A percentile compares a stretch with the other conserved stretches of the same genome.
Conservation (phyloP, 1,139 yeast genomes). For the Protomyces lactucae-debilis region DNA sequence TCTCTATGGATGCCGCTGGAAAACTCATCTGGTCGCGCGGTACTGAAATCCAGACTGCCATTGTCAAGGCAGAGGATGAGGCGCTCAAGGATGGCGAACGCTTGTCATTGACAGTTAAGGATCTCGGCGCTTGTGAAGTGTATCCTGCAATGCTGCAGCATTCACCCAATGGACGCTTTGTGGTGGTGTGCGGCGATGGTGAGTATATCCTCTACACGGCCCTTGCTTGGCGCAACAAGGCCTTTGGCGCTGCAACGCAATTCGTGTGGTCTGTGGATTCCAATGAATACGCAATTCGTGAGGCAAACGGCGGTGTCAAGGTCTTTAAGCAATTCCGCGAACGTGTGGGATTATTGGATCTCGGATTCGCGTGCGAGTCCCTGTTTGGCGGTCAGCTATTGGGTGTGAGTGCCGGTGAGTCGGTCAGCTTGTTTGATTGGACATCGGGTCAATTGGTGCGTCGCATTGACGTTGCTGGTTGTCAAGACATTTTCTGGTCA, state of each 20-base stretch:
- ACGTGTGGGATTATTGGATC: slow-evolving; percentile 52
- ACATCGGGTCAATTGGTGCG: slow-evolving; percentile 76
- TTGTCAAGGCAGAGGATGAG: slow-evolving; percentile 52
- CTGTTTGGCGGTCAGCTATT: slow-evolving; percentile 81
- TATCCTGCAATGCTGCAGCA: slow-evolving; percentile 83
- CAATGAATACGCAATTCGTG: slow-evolving; percentile 78
- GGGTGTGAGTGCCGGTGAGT: slow-evolving; percentile 66
- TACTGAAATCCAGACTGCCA: slow-evolving; percentile 80
- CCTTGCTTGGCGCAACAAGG: slow-evolving; percentile 94
- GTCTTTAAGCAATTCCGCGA: slow-evolving; percentile 82
- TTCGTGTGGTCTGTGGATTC: slow-evolving; percentile 95
- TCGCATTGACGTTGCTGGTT: slow-evolving; percentile 66
- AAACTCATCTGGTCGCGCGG: slow-evolving; percentile 87
- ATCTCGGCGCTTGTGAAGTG: slow-evolving; percentile 84
- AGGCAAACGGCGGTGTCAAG: slow-evolving; percentile 59
- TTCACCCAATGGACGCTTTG: slow-evolving; percentile 94
- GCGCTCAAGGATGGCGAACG: slow-evolving; percentile 64
- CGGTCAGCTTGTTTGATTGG: slow-evolving; percentile 90
- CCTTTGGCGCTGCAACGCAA: slow-evolving; percentile 84
- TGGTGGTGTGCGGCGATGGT: slow-evolving; percentile 96
- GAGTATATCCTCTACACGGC: slow-evolving; percentile 95
- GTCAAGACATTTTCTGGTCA: slow-evolving; percentile 78
- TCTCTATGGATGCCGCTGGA: slow-evolving; percentile 89
- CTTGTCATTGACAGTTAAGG: slow-evolving; percentile 71
- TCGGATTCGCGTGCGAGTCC: slow-evolving; percentile 67